Evolutionary conservation across 345 rosid species (phyloP).

Genomic region (Dimocarpus longan): DNA sequence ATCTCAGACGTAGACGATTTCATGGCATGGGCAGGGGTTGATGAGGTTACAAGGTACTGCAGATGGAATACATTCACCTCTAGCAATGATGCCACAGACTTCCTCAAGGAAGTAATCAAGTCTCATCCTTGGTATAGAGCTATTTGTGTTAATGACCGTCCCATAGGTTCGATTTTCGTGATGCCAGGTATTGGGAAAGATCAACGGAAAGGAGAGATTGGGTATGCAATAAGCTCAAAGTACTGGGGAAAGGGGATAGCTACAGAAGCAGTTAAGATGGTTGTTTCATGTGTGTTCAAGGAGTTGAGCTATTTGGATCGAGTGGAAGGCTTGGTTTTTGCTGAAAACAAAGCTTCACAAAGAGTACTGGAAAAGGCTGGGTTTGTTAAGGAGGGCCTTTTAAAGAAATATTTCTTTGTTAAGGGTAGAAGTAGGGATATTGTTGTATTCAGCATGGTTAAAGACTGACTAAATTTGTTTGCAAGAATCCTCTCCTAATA

Average conservation of each 20-base stretch:
- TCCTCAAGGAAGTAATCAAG: conserved; percentile 19
- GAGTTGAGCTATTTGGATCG: conserved; percentile 7
- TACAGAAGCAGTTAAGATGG: conserved; percentile 20
- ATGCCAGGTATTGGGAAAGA: conserved; percentile 20
- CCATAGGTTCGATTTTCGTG: conserved; percentile 20
- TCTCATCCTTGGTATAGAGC: conserved; percentile 28
- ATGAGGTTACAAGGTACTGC: conserved; percentile 16
- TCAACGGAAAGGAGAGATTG: conserved; percentile 27
- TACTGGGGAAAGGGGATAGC: conserved; percentile 27
- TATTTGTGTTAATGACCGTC: conserved; percentile 14
- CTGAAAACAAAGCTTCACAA: conserved; percentile 20
- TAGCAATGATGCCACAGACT: conserved; percentile 12
- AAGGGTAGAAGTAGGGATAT: conserved; percentile 13
- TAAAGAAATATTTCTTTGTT: conserved; percentile 13
- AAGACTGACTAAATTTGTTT: not conserved
- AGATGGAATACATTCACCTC: conserved; percentile 27
- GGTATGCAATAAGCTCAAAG: conserved; percentile 17
- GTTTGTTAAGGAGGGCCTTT: conserved; percentile 1
- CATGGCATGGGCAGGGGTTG: conserved; percentile 27
- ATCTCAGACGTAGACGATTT: conserved; percentile 24
- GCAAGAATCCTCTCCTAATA: no score
- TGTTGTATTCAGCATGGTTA: not conserved
- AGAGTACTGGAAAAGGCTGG: conserved; percentile 23
- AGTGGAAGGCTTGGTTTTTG: conserved; percentile 10
- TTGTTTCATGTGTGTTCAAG: not conserved